A percentile compares a stretch with the other conserved stretches of the same genome.
Conservation (phyloP, 176 grass and related monocot genomes). For the Oryza longistaminata region DNA sequence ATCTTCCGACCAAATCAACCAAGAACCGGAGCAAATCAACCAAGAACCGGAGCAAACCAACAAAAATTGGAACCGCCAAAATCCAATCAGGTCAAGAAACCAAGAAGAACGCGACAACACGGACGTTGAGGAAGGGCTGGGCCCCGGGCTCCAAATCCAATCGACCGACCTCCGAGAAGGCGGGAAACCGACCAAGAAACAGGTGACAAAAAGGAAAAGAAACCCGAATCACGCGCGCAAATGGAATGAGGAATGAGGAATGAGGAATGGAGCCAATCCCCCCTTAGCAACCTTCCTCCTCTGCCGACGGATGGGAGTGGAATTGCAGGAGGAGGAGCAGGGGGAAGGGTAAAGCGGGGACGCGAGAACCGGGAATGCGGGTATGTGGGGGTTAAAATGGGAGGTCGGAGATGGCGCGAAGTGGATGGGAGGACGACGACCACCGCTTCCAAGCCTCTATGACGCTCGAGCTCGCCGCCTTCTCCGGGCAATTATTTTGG, state of each 20-base stretch:
- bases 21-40: neutral
- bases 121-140: neutral
- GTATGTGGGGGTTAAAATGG: conserved; percentile 50
- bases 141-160: neutral
- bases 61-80: neutral
- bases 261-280: conserved; percentile 24
- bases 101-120: neutral
- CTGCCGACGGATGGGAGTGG: conserved; percentile 35
- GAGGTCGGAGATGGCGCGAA: conserved; percentile 7
- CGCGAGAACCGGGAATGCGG: conserved; percentile 26
- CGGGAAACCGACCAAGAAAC: conserved; percentile 18
- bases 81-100: conserved; percentile 12
- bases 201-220: neutral
- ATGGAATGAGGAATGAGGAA: neutral
- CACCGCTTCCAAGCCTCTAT: conserved; percentile 43
- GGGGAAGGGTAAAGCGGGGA: conserved; percentile 43
- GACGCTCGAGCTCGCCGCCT: conserved; percentile 39
- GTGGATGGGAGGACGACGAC: conserved; percentile 16
- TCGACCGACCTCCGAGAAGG: conserved; percentile 31
- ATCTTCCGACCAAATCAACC: conserved; percentile 37
- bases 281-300: conserved; percentile 48
- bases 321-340: conserved; percentile 30
- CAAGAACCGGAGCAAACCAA: neutral
- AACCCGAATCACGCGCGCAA: neutral
- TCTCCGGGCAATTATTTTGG: conserved; percentile 41